These are phyloP conservation scores for Pseudogymnoascus sp. DNA, from an alignment of 2,329 filamentous ascomycete genomes.

Conservation along the genomic window DNA sequence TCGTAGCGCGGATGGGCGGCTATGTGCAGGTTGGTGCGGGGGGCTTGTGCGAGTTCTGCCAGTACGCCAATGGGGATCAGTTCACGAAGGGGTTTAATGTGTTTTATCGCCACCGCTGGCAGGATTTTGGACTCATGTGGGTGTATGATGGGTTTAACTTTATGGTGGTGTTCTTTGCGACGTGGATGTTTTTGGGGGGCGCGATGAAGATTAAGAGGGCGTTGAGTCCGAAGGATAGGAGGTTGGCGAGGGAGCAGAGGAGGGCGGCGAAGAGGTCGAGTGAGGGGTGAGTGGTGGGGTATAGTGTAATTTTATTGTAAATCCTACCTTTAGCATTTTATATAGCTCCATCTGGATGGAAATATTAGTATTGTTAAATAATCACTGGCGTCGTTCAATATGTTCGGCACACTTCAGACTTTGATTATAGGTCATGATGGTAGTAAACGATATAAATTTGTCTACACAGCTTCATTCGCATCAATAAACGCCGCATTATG, in stretches of 20 bases:
- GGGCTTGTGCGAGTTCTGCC: conserved; percentile 59
- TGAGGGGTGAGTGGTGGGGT: background rate
- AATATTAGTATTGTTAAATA: background rate
- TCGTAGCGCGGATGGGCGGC: conserved; percentile 47
- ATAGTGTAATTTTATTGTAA: background rate
- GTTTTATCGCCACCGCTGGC: conserved; percentile 55
- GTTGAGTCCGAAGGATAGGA: conserved; percentile 10
- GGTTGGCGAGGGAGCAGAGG: conserved; percentile 5
- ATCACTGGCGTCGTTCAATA: background rate
- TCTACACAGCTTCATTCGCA: background rate
- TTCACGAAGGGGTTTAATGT: conserved; percentile 48
- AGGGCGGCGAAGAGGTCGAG: conserved; percentile 1
- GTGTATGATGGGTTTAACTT: conserved; percentile 62
- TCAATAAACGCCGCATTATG: conserved; percentile 5
- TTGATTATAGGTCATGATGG: background rate
- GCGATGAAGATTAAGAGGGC: conserved; percentile 10
- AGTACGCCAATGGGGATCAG: conserved; percentile 50
- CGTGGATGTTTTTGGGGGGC: conserved; percentile 44
- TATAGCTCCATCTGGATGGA: background rate
- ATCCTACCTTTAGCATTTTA: background rate
- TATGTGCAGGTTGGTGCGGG: conserved; percentile 51
- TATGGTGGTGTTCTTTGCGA: conserved; percentile 42
- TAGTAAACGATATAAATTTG: conserved; percentile 1
- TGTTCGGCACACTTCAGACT: background rate
- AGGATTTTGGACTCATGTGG: conserved; percentile 58